Base-by-base conservation (phyloP, 2,329 filamentous ascomycete genomes). In the Calonectria henricotiae region DNA sequence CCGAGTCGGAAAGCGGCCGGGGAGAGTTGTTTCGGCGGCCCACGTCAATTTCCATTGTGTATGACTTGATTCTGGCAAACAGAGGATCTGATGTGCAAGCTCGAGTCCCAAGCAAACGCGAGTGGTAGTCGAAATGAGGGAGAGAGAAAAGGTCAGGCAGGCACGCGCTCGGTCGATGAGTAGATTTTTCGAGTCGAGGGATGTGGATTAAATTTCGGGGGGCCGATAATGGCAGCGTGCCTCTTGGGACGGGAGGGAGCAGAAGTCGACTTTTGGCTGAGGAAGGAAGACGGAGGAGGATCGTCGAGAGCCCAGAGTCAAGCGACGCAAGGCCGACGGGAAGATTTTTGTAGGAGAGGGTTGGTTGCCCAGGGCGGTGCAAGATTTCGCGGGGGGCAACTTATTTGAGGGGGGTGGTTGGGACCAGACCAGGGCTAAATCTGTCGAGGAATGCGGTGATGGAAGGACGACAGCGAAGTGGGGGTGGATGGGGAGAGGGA, bases 11-110 rank as follows among this genome's bases (percentile, higher is more conserved):
- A 68, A 99, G 86, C 72, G 92, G 89, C 71, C 96, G 91, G 47
- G 96, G 94, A 81, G 90, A 90, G 85, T 93, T 93, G 86, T 98
- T 98, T 81, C 96, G 93, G 82, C 96, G 91, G 77, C 87, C 92
- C 77, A 90, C 89, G 84, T 98, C 96, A 79, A 98, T 95, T 72
- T 85, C 83, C 82, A 85, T 82, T 69, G 77, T 71, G 27, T 69
- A 75, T 77, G 54, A 43, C 61, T 68, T 63, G 44, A n/a, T 41
- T 37, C 11, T 27, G 65, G 25, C 44, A 23, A 37, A 55, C 37
- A 46, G 62, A 63, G 44, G 51, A 70, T 54, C 17, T 35, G 32
- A 8, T 37, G 51, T 37, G 51, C 32, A 32, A 30, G 41, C 41
- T 43, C n/a, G 20, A 55, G 5, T 20, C n/a, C n/a, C 32, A 12